Conservation (phyloP, 179 eudicot species). For the Beta corolliflora region DNA sequence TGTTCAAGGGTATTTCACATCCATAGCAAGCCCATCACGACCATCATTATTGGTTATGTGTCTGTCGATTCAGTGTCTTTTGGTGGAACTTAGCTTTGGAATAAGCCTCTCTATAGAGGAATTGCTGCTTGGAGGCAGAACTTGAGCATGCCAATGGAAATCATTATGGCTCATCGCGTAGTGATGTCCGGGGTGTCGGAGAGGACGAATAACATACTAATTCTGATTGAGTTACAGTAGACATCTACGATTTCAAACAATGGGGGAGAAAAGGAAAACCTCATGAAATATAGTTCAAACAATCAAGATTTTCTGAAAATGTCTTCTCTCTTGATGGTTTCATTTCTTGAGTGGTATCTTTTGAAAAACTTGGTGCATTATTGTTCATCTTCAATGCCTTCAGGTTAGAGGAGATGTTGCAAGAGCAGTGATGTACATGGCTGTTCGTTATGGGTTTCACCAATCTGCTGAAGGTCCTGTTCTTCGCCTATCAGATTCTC, state of each 20-base stretch:
- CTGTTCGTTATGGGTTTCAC: constrained; percentile 54
- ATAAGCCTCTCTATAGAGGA: no score
- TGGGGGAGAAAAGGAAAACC: not conserved
- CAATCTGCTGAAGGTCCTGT: constrained; percentile 43
- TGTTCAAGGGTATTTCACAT: no score
- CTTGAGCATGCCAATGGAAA: no score
- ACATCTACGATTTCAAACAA: not conserved
- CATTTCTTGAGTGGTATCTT: not conserved
- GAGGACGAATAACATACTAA: not conserved
- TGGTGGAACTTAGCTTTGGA: no score
- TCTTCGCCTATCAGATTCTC: constrained; percentile 54
- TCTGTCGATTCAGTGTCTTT: no score
- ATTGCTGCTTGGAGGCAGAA: no score
- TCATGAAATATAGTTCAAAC: not conserved
- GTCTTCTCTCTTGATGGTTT: not conserved
- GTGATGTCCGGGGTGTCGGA: no score
- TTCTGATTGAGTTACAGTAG: not conserved
- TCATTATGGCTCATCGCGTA: no score
- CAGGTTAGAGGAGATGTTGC: constrained; percentile 71
- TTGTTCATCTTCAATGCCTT: constrained; percentile 5
- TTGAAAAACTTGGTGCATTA: not conserved
- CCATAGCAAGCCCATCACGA: no score
- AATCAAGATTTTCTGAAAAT: not conserved
- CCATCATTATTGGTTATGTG: no score
- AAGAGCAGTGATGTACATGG: constrained; percentile 66